Evolutionary conservation across 2,329 filamentous ascomycete genomes (phyloP).

Genomic region (Pestalotiopsis sp.): DNA sequence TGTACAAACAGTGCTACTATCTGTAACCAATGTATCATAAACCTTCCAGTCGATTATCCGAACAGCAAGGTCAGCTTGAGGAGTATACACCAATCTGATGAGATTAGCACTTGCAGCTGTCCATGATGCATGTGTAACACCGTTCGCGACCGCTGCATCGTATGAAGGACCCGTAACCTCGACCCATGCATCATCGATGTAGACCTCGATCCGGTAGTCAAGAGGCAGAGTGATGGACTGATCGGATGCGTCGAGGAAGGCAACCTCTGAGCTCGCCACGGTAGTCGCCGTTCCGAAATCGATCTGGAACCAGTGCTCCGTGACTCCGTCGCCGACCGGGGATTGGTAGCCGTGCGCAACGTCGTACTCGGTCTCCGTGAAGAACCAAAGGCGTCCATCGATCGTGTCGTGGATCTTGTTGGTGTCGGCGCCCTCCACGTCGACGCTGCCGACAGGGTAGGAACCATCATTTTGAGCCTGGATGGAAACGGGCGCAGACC

Average conservation of each 20-base stretch:
- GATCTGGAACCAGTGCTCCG: constrained; percentile 36
- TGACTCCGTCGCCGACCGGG: constrained; percentile 24
- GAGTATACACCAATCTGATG: constrained; percentile 34
- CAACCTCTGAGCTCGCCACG: constrained; percentile 34
- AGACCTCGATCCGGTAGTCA: constrained; percentile 31
- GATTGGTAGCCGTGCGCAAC: constrained; percentile 39
- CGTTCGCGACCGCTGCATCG: constrained; percentile 32
- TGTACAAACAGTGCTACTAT: not conserved
- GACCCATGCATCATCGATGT: constrained; percentile 24
- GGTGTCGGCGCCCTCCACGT: constrained; percentile 24
- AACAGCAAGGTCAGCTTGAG: constrained; percentile 30
- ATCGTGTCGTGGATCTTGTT: constrained; percentile 35
- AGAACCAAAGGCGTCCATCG: constrained; percentile 41
- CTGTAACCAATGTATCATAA: constrained; percentile 16
- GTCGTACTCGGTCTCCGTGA: constrained; percentile 25
- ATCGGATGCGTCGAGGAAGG: constrained; percentile 33
- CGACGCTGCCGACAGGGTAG: constrained; percentile 34
- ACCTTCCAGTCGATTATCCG: constrained; percentile 40
- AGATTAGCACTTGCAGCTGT: constrained; percentile 23
- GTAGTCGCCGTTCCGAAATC: constrained; percentile 33
- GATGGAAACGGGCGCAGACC: constrained; percentile 35
- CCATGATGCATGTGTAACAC: constrained; percentile 36
- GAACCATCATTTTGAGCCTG: constrained; percentile 29
- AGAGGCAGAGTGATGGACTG: constrained; percentile 28
- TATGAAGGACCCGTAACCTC: constrained; percentile 25